Percentiles rank a stretch among this genome's conserved stretches.
Conservation (phyloP, 148 eudicot species). For the Cornus kousa region DNA sequence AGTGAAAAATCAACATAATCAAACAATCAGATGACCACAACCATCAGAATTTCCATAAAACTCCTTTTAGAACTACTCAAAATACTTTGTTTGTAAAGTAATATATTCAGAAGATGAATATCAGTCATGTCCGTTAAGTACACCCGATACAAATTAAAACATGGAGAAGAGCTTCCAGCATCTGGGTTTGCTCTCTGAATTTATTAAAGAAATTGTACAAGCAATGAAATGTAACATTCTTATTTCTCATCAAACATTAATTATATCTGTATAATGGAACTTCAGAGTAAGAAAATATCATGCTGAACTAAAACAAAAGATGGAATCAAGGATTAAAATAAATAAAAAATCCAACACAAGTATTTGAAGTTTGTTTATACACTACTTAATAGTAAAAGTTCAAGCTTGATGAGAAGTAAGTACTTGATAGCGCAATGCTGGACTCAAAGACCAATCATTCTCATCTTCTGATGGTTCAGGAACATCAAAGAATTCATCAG, state of each 20-base stretch:
- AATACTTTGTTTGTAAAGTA: not conserved
- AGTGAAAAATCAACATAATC: not conserved
- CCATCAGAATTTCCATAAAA: not conserved
- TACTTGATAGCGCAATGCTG: constrained; percentile 41
- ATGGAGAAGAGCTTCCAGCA: not conserved
- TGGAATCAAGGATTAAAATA: not conserved
- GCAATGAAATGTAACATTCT: too few relatives aligned
- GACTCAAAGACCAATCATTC: constrained; percentile 39
- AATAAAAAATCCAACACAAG: constrained; percentile 1
- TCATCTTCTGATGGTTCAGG: constrained; percentile 54
- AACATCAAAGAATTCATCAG: constrained; percentile 73
- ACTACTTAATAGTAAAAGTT: constrained; percentile 2
- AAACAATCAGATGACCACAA: not conserved
- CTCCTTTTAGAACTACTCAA: too few relatives aligned
- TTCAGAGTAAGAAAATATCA: not conserved
- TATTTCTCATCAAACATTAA: not conserved
- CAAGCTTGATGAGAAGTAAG: constrained; percentile 11
- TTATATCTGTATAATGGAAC: not conserved
- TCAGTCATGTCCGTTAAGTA: not conserved
- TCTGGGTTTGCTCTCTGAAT: not conserved
- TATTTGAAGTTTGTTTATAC: not conserved
- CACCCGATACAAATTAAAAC: not conserved
- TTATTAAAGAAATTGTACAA: not conserved
- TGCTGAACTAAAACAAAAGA: not conserved
- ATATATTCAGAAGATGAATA: not conserved